Base-by-base conservation (phyloP, 768 basidiomycete genomes). In the Crucibulum laeve region DNA sequence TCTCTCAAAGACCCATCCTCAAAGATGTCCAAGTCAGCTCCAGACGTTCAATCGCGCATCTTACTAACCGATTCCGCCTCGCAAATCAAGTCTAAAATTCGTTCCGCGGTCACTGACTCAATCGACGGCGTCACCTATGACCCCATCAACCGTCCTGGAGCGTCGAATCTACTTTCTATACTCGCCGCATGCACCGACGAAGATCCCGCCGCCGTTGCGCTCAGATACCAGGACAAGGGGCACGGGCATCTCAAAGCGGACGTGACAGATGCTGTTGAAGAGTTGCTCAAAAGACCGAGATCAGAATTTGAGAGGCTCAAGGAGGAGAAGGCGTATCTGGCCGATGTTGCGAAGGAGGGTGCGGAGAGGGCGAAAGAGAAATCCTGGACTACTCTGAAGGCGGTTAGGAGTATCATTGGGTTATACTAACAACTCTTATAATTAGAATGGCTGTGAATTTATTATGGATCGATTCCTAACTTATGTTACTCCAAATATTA, bases 21-120 rank as follows among this genome's bases (percentile, higher is more conserved):
- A 3, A 98, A 97, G 60, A 98, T 98, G 93, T 96, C 94, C 25
- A 97, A 97, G 62, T 97, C 94, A 0, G 76, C 91, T 0, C 84
- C 83, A 0, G 82, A 90, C 57, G 46, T 78, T 1, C 63, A 78
- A 13, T 94, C 92, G 0, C 85, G 93, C 19, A 91, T 97, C 56
- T 74, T 91, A 43, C 73, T 98, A 28, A 94, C 87, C 19, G 94
- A 97, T 58, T 63, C 77, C 0, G 59, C 76, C 7, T 52, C 64
- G 1, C 62, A 77, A 55, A 90, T 95, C 35, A 57, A 60, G 36
- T 56, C 71, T 19, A 96, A 95, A 60, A 75, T 97, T 44, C 80
- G 83, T 15, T 67, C 71, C 4, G 88, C 94, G 1, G 86, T 93
- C 1, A 97, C 94, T 0, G 95, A 97, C 60, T 88, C 91, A 0